phyloP scores from a whole-genome alignment of 2,329 filamentous ascomycete genomes.

The Fusarium albosuccineum region DNA sequence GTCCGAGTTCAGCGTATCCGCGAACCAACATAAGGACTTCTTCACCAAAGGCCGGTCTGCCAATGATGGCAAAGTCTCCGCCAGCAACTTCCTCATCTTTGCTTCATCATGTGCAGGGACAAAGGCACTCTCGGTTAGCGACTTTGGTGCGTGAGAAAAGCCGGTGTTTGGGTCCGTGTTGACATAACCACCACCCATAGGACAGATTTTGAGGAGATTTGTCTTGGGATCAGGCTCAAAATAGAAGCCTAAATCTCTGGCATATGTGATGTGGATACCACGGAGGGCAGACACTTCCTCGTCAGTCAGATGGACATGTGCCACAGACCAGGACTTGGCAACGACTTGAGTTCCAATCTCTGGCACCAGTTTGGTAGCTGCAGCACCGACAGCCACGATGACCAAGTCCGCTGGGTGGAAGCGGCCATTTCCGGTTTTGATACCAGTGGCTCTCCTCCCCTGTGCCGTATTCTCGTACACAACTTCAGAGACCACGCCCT shows the following conservation, averaged over 20 bases:
- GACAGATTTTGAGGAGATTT: constrained; percentile 70
- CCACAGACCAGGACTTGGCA: constrained; percentile 71
- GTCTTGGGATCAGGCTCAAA: constrained; percentile 73
- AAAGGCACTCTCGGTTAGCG: constrained; percentile 56
- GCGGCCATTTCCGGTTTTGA: constrained; percentile 20
- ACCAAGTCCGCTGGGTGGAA: constrained; percentile 53
- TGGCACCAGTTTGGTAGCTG: constrained; percentile 60
- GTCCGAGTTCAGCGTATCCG: constrained; percentile 71
- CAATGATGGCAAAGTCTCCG: constrained; percentile 66
- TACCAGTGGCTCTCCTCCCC: constrained; percentile 24
- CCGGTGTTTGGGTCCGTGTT: constrained; percentile 52
- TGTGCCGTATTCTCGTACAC: constrained; percentile 36
- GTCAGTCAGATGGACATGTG: constrained; percentile 68
- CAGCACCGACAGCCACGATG: constrained; percentile 67
- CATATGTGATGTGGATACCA: constrained; percentile 71
- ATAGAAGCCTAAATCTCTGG: constrained; percentile 73
- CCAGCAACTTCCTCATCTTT: constrained; percentile 57
- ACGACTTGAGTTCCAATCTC: constrained; percentile 63
- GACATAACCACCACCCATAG: constrained; percentile 69
- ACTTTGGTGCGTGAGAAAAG: constrained; percentile 55
- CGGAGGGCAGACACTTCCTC: constrained; percentile 66
- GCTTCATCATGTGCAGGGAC: constrained; percentile 66
- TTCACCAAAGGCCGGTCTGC: constrained; percentile 66
- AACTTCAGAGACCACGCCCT: constrained; percentile 45
- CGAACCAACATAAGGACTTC: constrained; percentile 72